phyloP scores from a whole-genome alignment of 805 yeast species.

The Wickerhamomyces chambardii region DNA sequence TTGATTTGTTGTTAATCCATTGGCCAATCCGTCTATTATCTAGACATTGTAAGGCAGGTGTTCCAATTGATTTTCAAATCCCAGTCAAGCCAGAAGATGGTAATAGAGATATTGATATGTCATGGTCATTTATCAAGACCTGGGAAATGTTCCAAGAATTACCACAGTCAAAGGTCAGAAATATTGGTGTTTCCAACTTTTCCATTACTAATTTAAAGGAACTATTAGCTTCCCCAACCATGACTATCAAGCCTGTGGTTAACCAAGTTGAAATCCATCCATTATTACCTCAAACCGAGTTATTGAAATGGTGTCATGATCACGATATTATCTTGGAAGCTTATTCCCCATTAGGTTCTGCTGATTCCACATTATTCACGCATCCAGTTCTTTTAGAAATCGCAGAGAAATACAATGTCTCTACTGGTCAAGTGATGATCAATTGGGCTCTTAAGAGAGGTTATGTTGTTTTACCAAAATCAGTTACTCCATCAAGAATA shows the following conservation, averaged over 20 bases:
- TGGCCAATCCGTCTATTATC: constrained; percentile 57
- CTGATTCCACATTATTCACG: constrained; percentile 41
- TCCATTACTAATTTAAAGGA: constrained; percentile 42
- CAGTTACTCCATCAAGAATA: constrained; percentile 35
- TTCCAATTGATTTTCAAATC: constrained; percentile 12
- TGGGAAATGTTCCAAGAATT: constrained; percentile 59
- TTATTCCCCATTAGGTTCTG: constrained; percentile 70
- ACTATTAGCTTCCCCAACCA: constrained; percentile 38
- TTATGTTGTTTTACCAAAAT: constrained; percentile 44
- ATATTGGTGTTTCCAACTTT: constrained; percentile 75
- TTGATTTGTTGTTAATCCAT: constrained; percentile 72
- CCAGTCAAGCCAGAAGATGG: constrained; percentile 24
- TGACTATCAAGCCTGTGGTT: constrained; percentile 51
- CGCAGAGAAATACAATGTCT: constrained; percentile 31
- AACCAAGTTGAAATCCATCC: constrained; percentile 79
- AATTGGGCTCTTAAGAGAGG: constrained; percentile 57
- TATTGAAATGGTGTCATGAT: constrained; percentile 38
- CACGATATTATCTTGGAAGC: constrained; percentile 56
- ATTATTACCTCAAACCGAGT: constrained; percentile 52
- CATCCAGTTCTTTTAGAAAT: constrained; percentile 32
- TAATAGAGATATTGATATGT: constrained; percentile 25
- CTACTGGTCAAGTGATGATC: constrained; percentile 41
- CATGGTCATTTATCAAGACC: constrained; percentile 41
- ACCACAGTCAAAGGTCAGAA: constrained; percentile 42
- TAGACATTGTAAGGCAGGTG: constrained; percentile 14